These are phyloP conservation scores for thale cress (Arabidopsis thaliana) DNA, from an alignment of 345 rosid species.

Conservation along the genomic window TAIR10.1 NC_003075.7:17833501-17834000, in stretches of 20 bases:
- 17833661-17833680: constrained; percentile 99
- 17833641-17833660: constrained; percentile 99
- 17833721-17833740: constrained; percentile 98
- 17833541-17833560: constrained; percentile 97
- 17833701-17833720: constrained; percentile 87
- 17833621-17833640: constrained; percentile 57
- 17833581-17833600: constrained; percentile 17
- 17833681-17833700: constrained; percentile 99
- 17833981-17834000: constrained; percentile 5
- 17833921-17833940: constrained; percentile 46
- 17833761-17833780: constrained; percentile 57
- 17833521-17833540: constrained; percentile 97
- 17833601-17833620: constrained; percentile 2
- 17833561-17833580: constrained; percentile 21
- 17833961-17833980: constrained; percentile 15
- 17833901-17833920: constrained; percentile 99
- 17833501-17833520: constrained; percentile 99
- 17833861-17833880: constrained; percentile 90
- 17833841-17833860: constrained; percentile 99
- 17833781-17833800: constrained; percentile 34
- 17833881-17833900: constrained; percentile 95
- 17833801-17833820: not conserved
- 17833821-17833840: constrained; percentile 1
- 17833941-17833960: constrained; percentile 1
- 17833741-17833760: constrained; percentile 96